These are phyloP conservation scores for Saxophila tyrrhenica DNA, from an alignment of 495 filamentous ascomycete genomes.

Conservation along the genomic window DNA sequence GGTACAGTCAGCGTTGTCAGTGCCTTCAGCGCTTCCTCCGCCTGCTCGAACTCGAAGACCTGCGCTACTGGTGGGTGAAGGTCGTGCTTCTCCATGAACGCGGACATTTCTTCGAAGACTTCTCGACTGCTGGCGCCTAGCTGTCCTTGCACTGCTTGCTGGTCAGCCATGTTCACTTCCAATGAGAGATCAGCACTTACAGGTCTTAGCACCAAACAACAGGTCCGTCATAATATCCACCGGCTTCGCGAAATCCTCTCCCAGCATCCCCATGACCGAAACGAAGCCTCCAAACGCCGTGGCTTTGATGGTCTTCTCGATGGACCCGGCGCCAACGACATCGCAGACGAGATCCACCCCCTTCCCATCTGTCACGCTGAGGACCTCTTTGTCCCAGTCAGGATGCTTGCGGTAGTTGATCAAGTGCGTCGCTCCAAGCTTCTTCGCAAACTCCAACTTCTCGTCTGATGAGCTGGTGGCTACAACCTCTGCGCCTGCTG, in stretches of 20 bases:
- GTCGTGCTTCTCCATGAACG: conserved; percentile 23
- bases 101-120: conserved; percentile 19
- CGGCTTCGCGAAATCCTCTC: neutral
- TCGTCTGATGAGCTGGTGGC: conserved; percentile 35
- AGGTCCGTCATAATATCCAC: conserved; percentile 13
- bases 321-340: conserved; percentile 37
- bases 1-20: conserved; percentile 33
- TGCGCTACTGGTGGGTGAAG: conserved; percentile 22
- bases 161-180: conserved; percentile 15
- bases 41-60: conserved; percentile 25
- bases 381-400: conserved; percentile 32
- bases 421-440: conserved; percentile 32
- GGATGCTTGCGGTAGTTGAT: conserved; percentile 37
- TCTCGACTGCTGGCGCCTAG: conserved; percentile 9
- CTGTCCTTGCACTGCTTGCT: conserved; percentile 4
- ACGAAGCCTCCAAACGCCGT: conserved; percentile 9
- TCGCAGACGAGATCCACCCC: conserved; percentile 40
- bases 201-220: conserved; percentile 11
- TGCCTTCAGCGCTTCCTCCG: conserved; percentile 34
- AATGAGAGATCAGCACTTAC: conserved; percentile 18
- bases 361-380: conserved; percentile 27
- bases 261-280: conserved; percentile 8
- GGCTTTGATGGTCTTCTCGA: conserved; percentile 23
- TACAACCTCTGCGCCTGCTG: conserved; percentile 32
- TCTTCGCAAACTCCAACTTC: conserved; percentile 32